Evolutionary conservation across 805 yeast species (phyloP), one percentile per base, ranked within the genome.

Genomic region (Schwanniomyces sp.): DNA sequence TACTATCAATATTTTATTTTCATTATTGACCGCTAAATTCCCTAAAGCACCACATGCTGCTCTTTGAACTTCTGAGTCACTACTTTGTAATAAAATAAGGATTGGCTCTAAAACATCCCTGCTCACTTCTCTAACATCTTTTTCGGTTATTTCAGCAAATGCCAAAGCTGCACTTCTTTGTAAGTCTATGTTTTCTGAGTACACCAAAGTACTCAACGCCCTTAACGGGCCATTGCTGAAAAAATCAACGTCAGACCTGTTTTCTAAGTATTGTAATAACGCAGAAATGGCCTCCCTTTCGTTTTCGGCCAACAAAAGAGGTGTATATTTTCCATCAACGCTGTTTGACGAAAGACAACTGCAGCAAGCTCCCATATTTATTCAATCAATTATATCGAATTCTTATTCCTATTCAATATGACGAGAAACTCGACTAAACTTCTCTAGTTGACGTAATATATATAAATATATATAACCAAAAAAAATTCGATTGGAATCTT

Each of bases 21-120:
- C 97, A 61, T 91, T 91, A 70, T 94, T 91, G 28, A 94, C 99
- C 2, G 99, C 99, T 60, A 94, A 75, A 60, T 94, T 94, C n/a
- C 99, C 99, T 56, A 94, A 74, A 2, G 99, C 98, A 5, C 98
- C 99, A 69, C 98, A 92, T 0, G 99, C 97, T 7, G 99, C 99
- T 45, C 98, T 80, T 71, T 94, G 98, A 32, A 94, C 96, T 70
- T 94, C 99, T 47, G 91, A 81, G 66, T 94, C 99, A 16, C 86
- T 76, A 51, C 88, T 82, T 66, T 92, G 96, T 54, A 94, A 75
- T 43, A 94, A 76, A 41, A 90, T 88, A 51, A 94, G 76, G 37
- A 94, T 91, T 43, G 98, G 99, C 66, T 94, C 97, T 55, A 94
- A 75, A 3, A 92, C 97, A 55, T 90, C 96, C 48, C 95, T 78